Percentiles rank a stretch among this genome's conserved stretches.
Evolutionary conservation across 1,284 basidiomycete species (phyloP).

Genomic region (Spongispora temasekensis): DNA sequence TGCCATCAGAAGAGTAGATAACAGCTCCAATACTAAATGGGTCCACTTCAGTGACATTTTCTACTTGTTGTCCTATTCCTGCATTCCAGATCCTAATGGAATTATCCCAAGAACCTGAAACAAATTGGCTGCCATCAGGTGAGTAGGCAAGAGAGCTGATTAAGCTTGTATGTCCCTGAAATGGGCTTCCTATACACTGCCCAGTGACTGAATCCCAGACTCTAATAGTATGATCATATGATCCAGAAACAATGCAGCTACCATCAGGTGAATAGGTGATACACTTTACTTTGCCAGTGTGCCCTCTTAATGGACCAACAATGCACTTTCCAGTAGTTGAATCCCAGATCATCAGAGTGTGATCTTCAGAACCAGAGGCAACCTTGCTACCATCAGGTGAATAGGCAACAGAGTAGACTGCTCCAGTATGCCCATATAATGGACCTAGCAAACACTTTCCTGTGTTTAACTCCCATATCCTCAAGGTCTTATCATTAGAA

Average conservation of each 20-base stretch:
- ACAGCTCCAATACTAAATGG: neutral
- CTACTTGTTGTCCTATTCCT: slow-evolving; percentile 8
- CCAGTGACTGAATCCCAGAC: slow-evolving; percentile 16
- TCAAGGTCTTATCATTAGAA: slow-evolving; percentile 10
- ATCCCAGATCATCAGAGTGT: slow-evolving; percentile 15
- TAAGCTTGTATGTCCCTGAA: neutral
- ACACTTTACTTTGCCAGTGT: neutral
- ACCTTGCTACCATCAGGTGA: slow-evolving; percentile 19
- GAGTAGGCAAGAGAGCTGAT: slow-evolving; percentile 13
- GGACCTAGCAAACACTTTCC: slow-evolving; percentile 11
- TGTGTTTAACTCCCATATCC: slow-evolving; percentile 14
- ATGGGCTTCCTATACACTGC: neutral
- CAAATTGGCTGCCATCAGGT: slow-evolving; percentile 12
- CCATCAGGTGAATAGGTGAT: slow-evolving; percentile 22
- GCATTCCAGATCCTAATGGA: slow-evolving; percentile 14
- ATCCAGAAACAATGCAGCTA: slow-evolving; percentile 14
- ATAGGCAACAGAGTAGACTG: slow-evolving; percentile 15
- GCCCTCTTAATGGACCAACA: slow-evolving; percentile 7
- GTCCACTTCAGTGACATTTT: neutral
- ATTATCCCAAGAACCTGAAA: slow-evolving; percentile 14
- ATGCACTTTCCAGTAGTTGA: slow-evolving; percentile 5
- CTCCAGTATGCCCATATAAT: slow-evolving; percentile 2
- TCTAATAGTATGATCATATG: slow-evolving; percentile 13
- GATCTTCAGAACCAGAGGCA: slow-evolving; percentile 18
- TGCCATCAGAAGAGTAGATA: slow-evolving; percentile 18